A percentile compares a stretch with the other conserved stretches of the same genome.
phyloP scores from a whole-genome alignment of 2,329 filamentous ascomycete genomes.

The Scedosporium apiospermum region DNA sequence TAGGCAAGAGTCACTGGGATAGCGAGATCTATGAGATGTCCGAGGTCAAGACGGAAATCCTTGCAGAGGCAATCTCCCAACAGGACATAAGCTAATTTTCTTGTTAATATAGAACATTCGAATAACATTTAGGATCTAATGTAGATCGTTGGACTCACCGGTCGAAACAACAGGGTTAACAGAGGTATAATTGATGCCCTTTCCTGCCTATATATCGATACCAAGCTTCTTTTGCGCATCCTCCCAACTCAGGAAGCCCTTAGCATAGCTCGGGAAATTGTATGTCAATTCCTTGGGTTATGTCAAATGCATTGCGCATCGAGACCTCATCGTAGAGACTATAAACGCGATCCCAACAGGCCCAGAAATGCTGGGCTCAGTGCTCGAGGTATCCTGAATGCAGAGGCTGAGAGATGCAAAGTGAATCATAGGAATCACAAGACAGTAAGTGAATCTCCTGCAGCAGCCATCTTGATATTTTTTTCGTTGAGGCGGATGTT shows the following conservation, averaged over 20 bases:
- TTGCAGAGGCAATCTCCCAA: conserved; percentile 4
- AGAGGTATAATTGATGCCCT: conserved; percentile 4
- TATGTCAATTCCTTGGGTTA: conserved; percentile 44
- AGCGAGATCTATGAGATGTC: conserved; percentile 49
- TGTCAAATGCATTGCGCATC: conserved; percentile 26
- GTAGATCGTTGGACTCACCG: not conserved
- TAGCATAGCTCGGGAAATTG: conserved; percentile 56
- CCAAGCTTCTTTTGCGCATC: conserved; percentile 50
- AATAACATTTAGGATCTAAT: not conserved
- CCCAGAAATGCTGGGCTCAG: not conserved
- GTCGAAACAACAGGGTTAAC: not conserved
- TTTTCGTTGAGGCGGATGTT: no score
- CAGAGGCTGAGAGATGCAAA: no score
- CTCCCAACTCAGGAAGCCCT: conserved; percentile 55
- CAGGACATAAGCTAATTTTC: not conserved
- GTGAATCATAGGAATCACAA: no score
- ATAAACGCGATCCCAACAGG: not conserved
- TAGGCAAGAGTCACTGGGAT: conserved; percentile 66
- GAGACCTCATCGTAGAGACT: not conserved
- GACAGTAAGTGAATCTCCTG: no score
- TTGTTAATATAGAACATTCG: not conserved
- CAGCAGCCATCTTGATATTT: no score
- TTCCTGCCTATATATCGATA: conserved; percentile 20
- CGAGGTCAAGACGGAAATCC: conserved; percentile 26
- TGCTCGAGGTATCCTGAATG: no score